phyloP scores from a whole-genome alignment of 768 basidiomycete species.

The Hygrophorus pudorinus region DNA sequence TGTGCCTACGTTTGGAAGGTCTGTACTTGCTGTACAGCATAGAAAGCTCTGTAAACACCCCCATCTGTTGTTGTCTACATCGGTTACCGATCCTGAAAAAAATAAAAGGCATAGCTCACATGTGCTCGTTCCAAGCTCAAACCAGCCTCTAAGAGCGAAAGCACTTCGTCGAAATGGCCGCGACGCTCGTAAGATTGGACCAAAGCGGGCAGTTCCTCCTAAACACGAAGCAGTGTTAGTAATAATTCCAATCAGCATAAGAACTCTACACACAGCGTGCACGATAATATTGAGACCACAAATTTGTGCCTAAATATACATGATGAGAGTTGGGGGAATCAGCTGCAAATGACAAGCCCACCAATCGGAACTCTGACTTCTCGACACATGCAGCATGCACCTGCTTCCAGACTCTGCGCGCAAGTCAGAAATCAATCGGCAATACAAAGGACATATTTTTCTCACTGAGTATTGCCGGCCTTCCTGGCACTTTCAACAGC shows the following conservation, averaged over 20 bases:
- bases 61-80: constrained; percentile 44
- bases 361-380: constrained; percentile 91
- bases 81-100: neutral
- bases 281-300: constrained; percentile 98
- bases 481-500: constrained; percentile 99
- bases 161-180: constrained; percentile 92
- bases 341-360: constrained; percentile 19
- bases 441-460: constrained; percentile 7
- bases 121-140: constrained; percentile 95
- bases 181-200: constrained; percentile 81
- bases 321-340: constrained; percentile 6
- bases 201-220: constrained; percentile 71
- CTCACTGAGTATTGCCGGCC: constrained; percentile 96
- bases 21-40: constrained; percentile 92
- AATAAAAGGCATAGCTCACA: constrained; percentile 1
- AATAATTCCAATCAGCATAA: constrained; percentile 14
- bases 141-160: constrained; percentile 86
- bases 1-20: constrained; percentile 72
- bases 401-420: constrained; percentile 93
- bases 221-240: constrained; percentile 6
- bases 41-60: constrained; percentile 93
- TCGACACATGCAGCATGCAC: constrained; percentile 98
- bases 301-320: constrained; percentile 69
- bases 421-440: constrained; percentile 8
- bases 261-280: constrained; percentile 47